Evolutionary conservation across 2,329 filamentous ascomycete genomes (phyloP), one percentile per base, ranked within the genome.

Genomic region (Calonectria pauciramosa): DNA sequence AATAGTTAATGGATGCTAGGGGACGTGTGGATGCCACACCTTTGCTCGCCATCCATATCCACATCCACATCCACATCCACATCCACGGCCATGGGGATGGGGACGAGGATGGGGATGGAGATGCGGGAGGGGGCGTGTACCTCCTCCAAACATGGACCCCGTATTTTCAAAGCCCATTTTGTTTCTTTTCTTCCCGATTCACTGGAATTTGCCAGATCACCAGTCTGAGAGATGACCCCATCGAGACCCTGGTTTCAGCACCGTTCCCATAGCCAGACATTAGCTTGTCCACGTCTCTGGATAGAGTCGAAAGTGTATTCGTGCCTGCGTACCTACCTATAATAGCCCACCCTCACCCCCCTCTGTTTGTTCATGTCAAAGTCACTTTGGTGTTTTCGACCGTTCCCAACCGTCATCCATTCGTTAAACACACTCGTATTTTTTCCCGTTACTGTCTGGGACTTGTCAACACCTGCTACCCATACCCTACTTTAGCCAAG

Each of bases 211-310:
- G 59, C 59, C 59, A 64, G 26, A 47, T 65, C 60, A 65, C 60
- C 60, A 44, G 59, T 11, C 41, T 44, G 60, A 36, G 23, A 6
- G 18, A 52, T 38, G 65, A 41, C 34, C 32, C 54, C 54, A 36
- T 60, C 26, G 23, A 30, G 20, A 51, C 56, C 56, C 44, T 47
- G 56, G 28, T 64, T 64, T 70, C 63, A 30, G 68, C 44, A 70
- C 44, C 56, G 38, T 70, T 63, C 23, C 44, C 56, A 34, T 60
- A 38, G 26, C 54, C 11, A 41, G 26, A 23, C 3, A 47, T 47
- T 64, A 68, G 66, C 52, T 13, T 56, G 51, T 38, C 51, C 23
- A 30, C 66, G 20, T 65, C 60, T 65, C 26, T 65, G 36, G 60
- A 65, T 47, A 65, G 38, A 47, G 32, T 34, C 23, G 44, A 59